These are phyloP conservation scores for Scheffersomyces lignosus DNA, from an alignment of 805 yeast species.

Conservation along the genomic window DNA sequence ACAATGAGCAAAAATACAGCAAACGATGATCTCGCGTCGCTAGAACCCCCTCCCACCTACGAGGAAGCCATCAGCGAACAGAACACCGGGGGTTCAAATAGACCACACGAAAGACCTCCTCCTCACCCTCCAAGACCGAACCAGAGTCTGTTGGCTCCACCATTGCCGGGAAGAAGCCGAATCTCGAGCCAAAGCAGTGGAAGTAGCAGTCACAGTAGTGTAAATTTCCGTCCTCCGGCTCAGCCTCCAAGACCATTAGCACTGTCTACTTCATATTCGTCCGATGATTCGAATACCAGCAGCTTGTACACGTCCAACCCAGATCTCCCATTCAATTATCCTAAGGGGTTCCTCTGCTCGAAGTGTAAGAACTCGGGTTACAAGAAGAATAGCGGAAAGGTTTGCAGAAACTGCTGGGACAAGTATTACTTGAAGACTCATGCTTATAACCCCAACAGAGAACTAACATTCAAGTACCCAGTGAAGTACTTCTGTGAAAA, in stretches of 20 bases:
- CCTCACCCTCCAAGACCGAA: conserved; percentile 10
- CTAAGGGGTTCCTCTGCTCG: conserved; percentile 30
- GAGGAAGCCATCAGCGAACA: conserved; percentile 40
- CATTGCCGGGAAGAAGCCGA: conserved; percentile 30
- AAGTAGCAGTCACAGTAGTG: conserved; percentile 16
- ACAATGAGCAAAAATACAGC: too few relatives aligned
- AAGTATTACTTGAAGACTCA: conserved; percentile 24
- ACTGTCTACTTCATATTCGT: background rate
- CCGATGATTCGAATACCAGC: background rate
- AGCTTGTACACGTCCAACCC: conserved; percentile 4
- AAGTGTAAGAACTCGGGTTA: conserved; percentile 38
- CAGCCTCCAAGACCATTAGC: too few relatives aligned
- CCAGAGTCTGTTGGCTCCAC: conserved; percentile 1
- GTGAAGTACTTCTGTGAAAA: conserved; percentile 58
- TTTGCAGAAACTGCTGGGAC: conserved; percentile 33
- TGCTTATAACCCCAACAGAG: conserved; percentile 47
- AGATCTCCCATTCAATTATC: conserved; percentile 27
- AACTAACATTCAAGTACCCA: conserved; percentile 70
- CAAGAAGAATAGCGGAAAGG: conserved; percentile 22
- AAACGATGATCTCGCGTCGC: too few relatives aligned
- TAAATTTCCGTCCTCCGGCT: too few relatives aligned
- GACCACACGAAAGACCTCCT: too few relatives aligned
- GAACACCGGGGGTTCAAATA: conserved; percentile 9
- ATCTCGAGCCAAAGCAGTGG: conserved; percentile 29
- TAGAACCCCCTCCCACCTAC: conserved; percentile 52